phyloP scores from a whole-genome alignment of 805 yeast genomes.

The Lipomyces chichibuensis region DNA sequence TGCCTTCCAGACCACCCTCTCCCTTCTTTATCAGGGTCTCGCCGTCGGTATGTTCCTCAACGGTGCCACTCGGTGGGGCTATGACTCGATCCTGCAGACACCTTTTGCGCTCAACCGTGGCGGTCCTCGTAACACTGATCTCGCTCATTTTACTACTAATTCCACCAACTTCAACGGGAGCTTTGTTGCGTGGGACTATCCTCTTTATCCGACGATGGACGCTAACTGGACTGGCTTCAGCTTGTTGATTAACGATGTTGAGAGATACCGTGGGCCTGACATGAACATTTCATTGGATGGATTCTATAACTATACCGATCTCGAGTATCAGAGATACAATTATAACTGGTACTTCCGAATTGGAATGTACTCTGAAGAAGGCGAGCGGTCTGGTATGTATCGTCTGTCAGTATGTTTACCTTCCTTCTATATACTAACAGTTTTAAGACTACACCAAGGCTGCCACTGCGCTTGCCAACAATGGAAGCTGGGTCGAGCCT shows the following conservation, averaged over 20 bases:
- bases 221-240: conserved; percentile 55
- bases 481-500: conserved; percentile 37
- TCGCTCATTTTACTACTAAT: conserved; percentile 34
- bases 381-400: conserved; percentile 26
- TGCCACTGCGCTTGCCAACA: conserved; percentile 30
- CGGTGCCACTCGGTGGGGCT: conserved; percentile 92
- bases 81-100: conserved; percentile 86
- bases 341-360: conserved; percentile 34
- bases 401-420: background rate
- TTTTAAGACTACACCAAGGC: conserved; percentile 34
- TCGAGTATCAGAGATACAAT: conserved; percentile 30
- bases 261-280: conserved; percentile 63
- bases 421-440: background rate
- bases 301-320: conserved; percentile 24
- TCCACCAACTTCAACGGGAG: conserved; percentile 33
- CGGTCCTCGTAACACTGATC: conserved; percentile 34
- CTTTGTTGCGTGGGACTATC: conserved; percentile 34
- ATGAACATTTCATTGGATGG: conserved; percentile 50
- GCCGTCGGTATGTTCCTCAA: conserved; percentile 77
- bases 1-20: conserved; percentile 51
- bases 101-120: conserved; percentile 41
- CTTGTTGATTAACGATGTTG: conserved; percentile 76
- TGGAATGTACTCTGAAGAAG: conserved; percentile 35
- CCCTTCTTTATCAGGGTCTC: conserved; percentile 77
- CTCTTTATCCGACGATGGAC: conserved; percentile 15